Base-by-base conservation (phyloP, 2,329 filamentous ascomycete species). In the Aspergillus tamarii region DNA sequence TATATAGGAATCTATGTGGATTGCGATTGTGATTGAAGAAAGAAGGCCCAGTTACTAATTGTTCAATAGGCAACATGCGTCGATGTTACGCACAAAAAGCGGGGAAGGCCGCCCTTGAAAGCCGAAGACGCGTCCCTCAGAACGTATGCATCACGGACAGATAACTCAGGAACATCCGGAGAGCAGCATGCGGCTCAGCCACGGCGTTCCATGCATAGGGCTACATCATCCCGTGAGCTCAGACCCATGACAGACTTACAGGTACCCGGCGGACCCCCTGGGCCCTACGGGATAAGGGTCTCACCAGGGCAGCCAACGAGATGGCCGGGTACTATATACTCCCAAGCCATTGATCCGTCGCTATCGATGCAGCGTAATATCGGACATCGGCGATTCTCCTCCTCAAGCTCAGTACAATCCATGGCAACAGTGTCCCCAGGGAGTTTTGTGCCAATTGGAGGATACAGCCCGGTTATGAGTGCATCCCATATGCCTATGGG, bases 21-120 rank as follows among this genome's bases (percentile, higher is more conserved):
- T 14, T 3, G 26, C 14, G 30, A 14, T 14, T 32, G 41, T 16
- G 45, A 36, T 8, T 4, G 12, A n/a, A 9, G 14, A 8, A 21
- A 30, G 26, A 60, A n/a, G 14, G 26, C 36, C n/a, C 41, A 48
- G 53, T 39, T 23, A 36, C 52, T 55, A 36, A 50, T 53, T 10
- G 11, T 32, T 58, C 2, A 57, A 16, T 60, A 82, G 80, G 74
- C 76, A 26, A 76, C 78, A 12, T 82, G 80, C 61, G 73, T 79
- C 32, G 81, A 83, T 67, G 81, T 82, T 30, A 81, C 79, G 53
- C 80, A 82, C 66, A 83, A 82, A 67, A 83, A 82, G 68, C 73
- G 81, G 70, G 80, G 80, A 45, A 72, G 80, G 54, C 80, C 80
- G 45, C 79, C 79, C 53, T 65, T 81, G 39, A 80, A 80, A 63